Percentiles rank a stretch among this genome's conserved stretches.
Conservation (phyloP, 257 asterid genomes). For the Echites panduratus region DNA sequence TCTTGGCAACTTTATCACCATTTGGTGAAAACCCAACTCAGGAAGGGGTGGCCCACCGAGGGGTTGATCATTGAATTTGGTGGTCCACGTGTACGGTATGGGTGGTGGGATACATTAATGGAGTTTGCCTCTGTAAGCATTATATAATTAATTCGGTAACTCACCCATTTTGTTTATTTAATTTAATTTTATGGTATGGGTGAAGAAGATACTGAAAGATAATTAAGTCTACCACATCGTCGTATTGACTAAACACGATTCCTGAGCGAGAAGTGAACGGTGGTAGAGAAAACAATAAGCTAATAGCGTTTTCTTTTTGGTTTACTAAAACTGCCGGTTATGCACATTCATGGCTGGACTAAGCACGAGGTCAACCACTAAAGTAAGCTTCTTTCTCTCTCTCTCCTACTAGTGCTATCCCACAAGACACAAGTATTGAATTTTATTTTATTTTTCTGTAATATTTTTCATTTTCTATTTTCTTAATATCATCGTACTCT, state of each 20-base stretch:
- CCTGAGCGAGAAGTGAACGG: neutral
- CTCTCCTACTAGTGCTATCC: constrained; percentile 14
- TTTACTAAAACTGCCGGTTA: constrained; percentile 18
- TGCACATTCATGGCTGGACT: constrained; percentile 28
- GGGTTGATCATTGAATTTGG: constrained; percentile 21
- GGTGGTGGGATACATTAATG: constrained; percentile 26
- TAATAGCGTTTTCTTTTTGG: neutral
- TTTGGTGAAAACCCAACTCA: constrained; percentile 15
- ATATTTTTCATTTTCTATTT: neutral
- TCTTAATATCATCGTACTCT: no score
- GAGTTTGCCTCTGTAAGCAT: neutral
- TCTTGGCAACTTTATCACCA: constrained; percentile 11
- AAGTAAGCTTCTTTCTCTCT: constrained; percentile 11
- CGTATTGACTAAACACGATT: neutral
- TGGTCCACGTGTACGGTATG: constrained; percentile 24
- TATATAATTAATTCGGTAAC: constrained; percentile 8
- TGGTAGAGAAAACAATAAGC: neutral
- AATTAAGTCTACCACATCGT: no score
- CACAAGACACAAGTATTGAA: constrained; percentile 5
- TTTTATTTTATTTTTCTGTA: neutral
- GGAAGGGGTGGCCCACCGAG: constrained; percentile 16
- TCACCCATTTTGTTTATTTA: neutral
- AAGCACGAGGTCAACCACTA: constrained; percentile 42
- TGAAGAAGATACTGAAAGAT: neutral
- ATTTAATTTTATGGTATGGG: no score